Evolutionary conservation across 495 filamentous ascomycete genomes (phyloP).

Genomic region (Astrothelium macrocarpum): DNA sequence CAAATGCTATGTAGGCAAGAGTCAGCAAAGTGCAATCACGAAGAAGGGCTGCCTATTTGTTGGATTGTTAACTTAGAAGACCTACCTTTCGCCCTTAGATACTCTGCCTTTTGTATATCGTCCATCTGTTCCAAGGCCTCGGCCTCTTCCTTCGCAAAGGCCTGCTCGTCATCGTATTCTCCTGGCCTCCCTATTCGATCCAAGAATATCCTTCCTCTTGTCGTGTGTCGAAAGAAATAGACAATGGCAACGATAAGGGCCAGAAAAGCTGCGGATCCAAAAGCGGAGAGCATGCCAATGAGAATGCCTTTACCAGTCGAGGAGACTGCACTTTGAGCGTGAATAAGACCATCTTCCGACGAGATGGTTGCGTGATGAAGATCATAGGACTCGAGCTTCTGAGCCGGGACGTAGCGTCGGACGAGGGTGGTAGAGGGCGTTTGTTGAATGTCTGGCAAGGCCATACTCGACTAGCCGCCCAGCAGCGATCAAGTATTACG

Average conservation of each 20-base stretch:
- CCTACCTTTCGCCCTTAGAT: conserved; percentile 89
- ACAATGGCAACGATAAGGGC: conserved; percentile 71
- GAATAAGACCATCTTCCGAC: background rate
- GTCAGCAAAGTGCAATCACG: conserved; percentile 11
- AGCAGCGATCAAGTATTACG: background rate
- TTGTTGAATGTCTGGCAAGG: background rate
- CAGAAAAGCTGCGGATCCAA: conserved; percentile 81
- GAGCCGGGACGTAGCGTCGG: background rate
- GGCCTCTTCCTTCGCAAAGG: conserved; percentile 82
- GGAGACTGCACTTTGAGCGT: conserved; percentile 9
- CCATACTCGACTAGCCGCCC: background rate
- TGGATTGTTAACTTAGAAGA: background rate
- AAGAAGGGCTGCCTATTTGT: background rate
- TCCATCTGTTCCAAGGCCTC: conserved; percentile 94
- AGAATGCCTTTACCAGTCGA: conserved; percentile 73
- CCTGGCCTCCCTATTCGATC: conserved; percentile 89
- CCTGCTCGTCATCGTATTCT: conserved; percentile 96
- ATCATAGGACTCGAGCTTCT: background rate
- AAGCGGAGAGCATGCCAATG: conserved; percentile 92
- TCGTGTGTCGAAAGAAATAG: conserved; percentile 91
- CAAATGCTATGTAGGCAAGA: conserved; percentile 54
- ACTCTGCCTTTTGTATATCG: conserved; percentile 80
- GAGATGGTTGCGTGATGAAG: background rate
- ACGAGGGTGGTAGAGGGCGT: background rate
- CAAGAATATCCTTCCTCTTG: conserved; percentile 78